These are phyloP conservation scores for Datisca glomerata DNA, from an alignment of 306 rosid genomes.

Conservation along the genomic window DNA sequence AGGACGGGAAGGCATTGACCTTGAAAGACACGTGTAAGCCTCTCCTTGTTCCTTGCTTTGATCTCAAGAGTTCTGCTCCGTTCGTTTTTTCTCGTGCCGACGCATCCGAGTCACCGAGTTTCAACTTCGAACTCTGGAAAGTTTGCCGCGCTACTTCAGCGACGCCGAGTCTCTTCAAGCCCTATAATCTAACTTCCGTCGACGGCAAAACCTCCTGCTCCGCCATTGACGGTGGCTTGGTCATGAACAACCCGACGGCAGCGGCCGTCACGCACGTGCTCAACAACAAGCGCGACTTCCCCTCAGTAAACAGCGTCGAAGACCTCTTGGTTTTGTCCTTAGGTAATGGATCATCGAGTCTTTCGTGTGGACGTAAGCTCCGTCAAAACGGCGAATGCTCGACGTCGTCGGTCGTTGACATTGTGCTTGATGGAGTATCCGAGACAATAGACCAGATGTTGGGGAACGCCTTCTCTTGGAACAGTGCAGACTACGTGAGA, in stretches of 20 bases:
- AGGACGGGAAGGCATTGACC: conserved; percentile 43
- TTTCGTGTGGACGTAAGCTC: conserved; percentile 12
- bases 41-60: conserved; percentile 81
- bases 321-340: conserved; percentile 71
- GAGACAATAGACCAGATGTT: conserved; percentile 91
- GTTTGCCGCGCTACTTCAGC: conserved; percentile 95
- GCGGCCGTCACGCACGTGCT: conserved; percentile 90
- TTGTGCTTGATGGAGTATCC: conserved; percentile 79
- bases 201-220: conserved; percentile 70
- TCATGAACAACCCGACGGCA: conserved; percentile 90
- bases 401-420: conserved; percentile 58
- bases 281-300: conserved; percentile 84
- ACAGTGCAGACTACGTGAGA: conserved; percentile 69
- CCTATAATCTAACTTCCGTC: conserved; percentile 48
- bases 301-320: conserved; percentile 62
- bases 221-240: conserved; percentile 87
- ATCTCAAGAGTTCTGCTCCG: conserved; percentile 82
- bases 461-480: conserved; percentile 87
- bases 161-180: conserved; percentile 64
- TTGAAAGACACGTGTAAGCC: conserved; percentile 83
- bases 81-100: conserved; percentile 92
- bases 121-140: conserved; percentile 86
- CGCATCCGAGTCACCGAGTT: conserved; percentile 69
- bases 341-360: conserved; percentile 50
- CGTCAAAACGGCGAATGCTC: conserved; percentile 33